Evolutionary conservation across 495 filamentous ascomycete genomes (phyloP).

Genomic region (Durotheca rogersii): DNA sequence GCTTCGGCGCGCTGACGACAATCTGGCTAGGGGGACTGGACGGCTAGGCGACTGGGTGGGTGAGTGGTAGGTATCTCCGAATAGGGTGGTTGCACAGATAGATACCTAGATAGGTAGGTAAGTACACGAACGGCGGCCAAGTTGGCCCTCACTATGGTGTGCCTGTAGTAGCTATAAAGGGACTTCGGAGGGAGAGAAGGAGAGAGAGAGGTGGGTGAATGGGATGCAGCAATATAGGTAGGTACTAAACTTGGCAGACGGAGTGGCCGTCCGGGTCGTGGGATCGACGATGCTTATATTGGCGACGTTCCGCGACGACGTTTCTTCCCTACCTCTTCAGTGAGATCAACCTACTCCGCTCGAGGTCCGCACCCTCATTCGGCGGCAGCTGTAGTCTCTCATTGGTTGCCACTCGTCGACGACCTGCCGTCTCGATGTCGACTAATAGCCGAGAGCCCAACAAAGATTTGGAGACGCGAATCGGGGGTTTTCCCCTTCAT

Average conservation of each 20-base stretch:
- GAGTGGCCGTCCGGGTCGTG: constrained; percentile 44
- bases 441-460: too few species aligned
- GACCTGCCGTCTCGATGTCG: not conserved
- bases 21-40: too few species aligned
- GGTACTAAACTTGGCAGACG: constrained; percentile 30
- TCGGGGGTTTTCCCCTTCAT: constrained; percentile 20
- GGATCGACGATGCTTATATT: constrained; percentile 26
- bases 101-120: too few species aligned
- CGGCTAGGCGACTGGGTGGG: too few species aligned
- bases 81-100: too few species aligned
- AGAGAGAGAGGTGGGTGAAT: not conserved
- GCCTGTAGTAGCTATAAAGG: too few species aligned
- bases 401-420: constrained; percentile 11
- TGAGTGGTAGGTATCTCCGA: too few species aligned
- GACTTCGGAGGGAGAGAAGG: too few species aligned
- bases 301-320: constrained; percentile 21
- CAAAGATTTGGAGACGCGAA: constrained; percentile 1
- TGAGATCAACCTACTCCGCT: not conserved
- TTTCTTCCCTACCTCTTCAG: constrained; percentile 6
- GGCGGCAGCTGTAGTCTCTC: constrained; percentile 1
- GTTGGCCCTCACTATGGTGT: too few species aligned
- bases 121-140: too few species aligned
- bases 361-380: constrained; percentile 17
- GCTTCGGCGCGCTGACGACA: too few species aligned
- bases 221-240: not conserved